Evolutionary conservation across 306 rosid genomes (phyloP), one percentile per base, ranked within the genome.

Genomic region (Luffa acutangula): DNA sequence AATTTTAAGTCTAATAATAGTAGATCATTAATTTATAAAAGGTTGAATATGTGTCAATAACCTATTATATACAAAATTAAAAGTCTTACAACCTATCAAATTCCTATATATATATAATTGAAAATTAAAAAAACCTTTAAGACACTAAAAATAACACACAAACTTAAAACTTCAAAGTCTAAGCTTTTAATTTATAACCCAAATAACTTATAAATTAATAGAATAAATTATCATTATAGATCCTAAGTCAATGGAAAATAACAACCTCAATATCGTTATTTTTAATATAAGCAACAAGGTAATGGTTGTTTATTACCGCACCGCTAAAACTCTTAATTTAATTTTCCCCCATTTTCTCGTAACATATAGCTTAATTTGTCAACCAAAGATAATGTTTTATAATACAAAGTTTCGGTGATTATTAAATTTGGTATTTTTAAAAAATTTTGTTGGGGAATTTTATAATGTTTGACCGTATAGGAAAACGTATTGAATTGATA

Each of bases 401-500:
- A 71, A 43, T 46, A 46, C 39, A 33, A 37, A 41, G 31, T 42
- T 66, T 43, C 12, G 59, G 77, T 14, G 77, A 72, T 46, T 6
- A 71, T 20, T 46, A 46, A 71, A 69, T 8, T 36, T 36, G 13
- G 53, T 1, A 13, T 25, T 11, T 60, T 10, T 60, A 21, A 10
- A 25, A 56, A 18, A 20, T 11, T 3, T 31, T 4, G 14, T 60
- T n/a, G 37, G 37, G 34, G 53, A 69, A 43, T 69, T 43, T 69
- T 69, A 69, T 69, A 69, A 69, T 69, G 10, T 72, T 72, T 72
- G 77, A 72, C 77, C 57, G 25, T 6, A 72, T 48, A 4, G 46
- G 0, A 69, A 69, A 69, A 69, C 52, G 53, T 69, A 69, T 7
- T 3, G 14, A 41, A 69, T 7, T 3, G 14, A 41, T 42, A 7